These are phyloP conservation scores for Heliosperma pusillum DNA, from an alignment of 148 eudicot species.

Conservation along the genomic window DNA sequence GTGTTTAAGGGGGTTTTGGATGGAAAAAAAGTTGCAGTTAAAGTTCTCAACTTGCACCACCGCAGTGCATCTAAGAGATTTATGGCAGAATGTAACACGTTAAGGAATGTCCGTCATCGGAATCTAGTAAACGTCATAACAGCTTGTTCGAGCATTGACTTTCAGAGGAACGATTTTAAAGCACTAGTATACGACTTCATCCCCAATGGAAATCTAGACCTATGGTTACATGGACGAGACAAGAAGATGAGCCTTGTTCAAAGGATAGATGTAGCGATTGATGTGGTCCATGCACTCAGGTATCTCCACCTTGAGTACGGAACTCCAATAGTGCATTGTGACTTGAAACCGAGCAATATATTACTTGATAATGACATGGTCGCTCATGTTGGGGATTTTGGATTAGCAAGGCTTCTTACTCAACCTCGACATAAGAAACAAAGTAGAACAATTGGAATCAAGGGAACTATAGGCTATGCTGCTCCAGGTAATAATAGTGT, in stretches of 20 bases:
- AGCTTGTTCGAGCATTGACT: constrained; percentile 30
- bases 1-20: background rate
- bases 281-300: constrained; percentile 21
- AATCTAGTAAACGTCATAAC: constrained; percentile 24
- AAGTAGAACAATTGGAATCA: too few species aligned
- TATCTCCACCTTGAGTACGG: constrained; percentile 10
- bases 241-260: too few species aligned
- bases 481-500: too few species aligned
- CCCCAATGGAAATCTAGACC: too few species aligned
- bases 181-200: too few species aligned
- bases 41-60: constrained; percentile 29
- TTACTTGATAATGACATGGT: too few species aligned
- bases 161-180: constrained; percentile 15
- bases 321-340: constrained; percentile 22
- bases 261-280: background rate
- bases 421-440: too few species aligned
- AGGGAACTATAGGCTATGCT: too few species aligned
- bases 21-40: constrained; percentile 22
- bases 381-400: too few species aligned
- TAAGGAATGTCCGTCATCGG: constrained; percentile 25
- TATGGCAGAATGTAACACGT: constrained; percentile 30
- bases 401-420: too few species aligned
- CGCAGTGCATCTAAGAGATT: constrained; percentile 26
- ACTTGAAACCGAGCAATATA: too few species aligned
- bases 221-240: too few species aligned